Evolutionary conservation across 331 rosid species (phyloP).

Genomic region (Erythrophleum ivorense): DNA sequence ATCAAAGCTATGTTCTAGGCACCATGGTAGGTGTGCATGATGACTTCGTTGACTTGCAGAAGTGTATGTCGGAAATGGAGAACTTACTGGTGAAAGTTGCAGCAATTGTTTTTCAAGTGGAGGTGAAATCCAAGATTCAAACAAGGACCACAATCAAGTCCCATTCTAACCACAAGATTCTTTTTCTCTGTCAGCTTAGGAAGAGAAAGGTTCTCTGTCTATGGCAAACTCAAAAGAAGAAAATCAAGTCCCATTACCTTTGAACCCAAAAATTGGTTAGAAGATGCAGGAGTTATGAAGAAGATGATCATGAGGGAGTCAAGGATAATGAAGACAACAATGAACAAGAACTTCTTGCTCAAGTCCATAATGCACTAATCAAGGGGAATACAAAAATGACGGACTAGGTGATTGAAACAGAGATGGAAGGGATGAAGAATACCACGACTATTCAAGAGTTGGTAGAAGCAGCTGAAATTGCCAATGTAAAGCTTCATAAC

Average conservation of each 20-base stretch:
- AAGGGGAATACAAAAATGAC: constrained; percentile 86
- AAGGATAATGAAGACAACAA: constrained; percentile 50
- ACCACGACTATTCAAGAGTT: constrained; percentile 76
- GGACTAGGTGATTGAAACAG: constrained; percentile 81
- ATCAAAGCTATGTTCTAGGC: no score
- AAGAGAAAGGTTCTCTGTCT: no score
- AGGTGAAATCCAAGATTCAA: no score
- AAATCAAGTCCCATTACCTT: constrained; percentile 30
- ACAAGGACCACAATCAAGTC: no score
- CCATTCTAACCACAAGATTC: no score
- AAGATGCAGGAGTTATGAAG: constrained; percentile 41
- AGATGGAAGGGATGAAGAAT: constrained; percentile 61
- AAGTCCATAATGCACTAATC: constrained; percentile 83
- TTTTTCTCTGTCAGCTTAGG: no score
- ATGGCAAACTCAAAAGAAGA: constrained; percentile 59
- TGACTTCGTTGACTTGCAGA: no score
- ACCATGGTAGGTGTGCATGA: no score
- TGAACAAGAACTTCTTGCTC: constrained; percentile 54
- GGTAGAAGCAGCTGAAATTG: constrained; percentile 64
- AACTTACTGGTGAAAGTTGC: no score
- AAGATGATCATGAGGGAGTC: constrained; percentile 44
- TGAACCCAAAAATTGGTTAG: constrained; percentile 45
- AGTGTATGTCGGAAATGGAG: no score
- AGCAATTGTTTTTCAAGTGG: no score
- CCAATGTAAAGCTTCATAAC: constrained; percentile 62